Evolutionary conservation across 2,329 filamentous ascomycete species (phyloP), one percentile per base, ranked within the genome.

Genomic region (Aspergillus vadensis): DNA sequence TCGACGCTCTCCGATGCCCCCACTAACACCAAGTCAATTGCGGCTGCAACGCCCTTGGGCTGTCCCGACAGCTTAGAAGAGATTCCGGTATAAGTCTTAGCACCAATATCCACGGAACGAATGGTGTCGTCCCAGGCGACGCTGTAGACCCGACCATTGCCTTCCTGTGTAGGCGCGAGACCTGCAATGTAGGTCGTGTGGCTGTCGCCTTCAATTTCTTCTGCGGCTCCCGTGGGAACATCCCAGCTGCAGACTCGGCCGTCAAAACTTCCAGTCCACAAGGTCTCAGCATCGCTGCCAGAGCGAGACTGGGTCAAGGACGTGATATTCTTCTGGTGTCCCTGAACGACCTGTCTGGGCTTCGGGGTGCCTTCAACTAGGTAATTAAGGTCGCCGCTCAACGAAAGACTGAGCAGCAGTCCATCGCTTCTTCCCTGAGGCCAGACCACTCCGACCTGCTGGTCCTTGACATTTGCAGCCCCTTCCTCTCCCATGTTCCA

Each of bases 391-490:
- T 97, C 91, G 23, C 95, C 95, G 54, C 88, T 88, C 19, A 98
- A 83, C 68, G 92, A 95, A 66, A 98, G 81, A 75, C 91, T 96
- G 75, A 99, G 93, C 65, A 99, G 87, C 62, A 97, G 81, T 30
- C 90, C 91, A 73, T 99, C 95, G 56, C 81, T 90, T 65, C 94
- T 86, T 51, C 90, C 91, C 50, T 87, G 83, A 1, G 93, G 91
- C 88, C 92, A 96, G 9, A 95, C 91, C 5, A 99, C 92, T 55
- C 95, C 95, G 32, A 98, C 91, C 74, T 99, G 95, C 76, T 99
- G 95, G 73, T 97, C 85, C 3, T 84, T 83, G 39, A 97, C 82
- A 72, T 86, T 92, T 63, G 88, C 84, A 48, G 80, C 81, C 15
- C 88, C 88, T 44, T 93, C 89, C 32, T 86, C 86, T 21, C 93